Evolutionary conservation across 257 asterid species (phyloP).

Genomic region (Capsicum chinense): DNA sequence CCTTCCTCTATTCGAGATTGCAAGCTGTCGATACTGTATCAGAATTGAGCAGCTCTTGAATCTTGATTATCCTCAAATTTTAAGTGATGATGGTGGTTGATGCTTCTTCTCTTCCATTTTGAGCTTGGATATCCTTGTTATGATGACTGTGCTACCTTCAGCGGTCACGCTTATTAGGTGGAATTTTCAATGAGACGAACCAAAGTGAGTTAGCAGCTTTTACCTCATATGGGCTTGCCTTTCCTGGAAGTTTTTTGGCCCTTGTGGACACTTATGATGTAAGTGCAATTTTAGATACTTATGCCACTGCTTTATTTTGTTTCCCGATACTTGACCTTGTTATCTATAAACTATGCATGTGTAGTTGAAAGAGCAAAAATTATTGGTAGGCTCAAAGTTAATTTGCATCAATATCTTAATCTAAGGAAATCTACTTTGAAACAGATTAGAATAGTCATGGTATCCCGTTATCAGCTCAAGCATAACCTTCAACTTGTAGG

Average conservation of each 20-base stretch:
- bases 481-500: slow-evolving; percentile 1
- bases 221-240: slow-evolving; percentile 85
- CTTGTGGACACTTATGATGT: slow-evolving; percentile 97
- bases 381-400: neutral
- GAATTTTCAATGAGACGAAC: slow-evolving; percentile 80
- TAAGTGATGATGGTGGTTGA: slow-evolving; percentile 25
- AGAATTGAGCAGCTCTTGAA: neutral
- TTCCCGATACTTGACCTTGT: neutral
- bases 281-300: slow-evolving; percentile 41
- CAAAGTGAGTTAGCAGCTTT: slow-evolving; percentile 93
- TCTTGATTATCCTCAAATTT: neutral
- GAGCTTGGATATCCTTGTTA: slow-evolving; percentile 27
- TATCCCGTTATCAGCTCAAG: slow-evolving; percentile 1
- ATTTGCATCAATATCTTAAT: neutral
- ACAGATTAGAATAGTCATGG: neutral
- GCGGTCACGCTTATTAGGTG: slow-evolving; percentile 60
- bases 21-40: neutral
- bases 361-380: neutral
- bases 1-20: neutral
- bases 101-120: slow-evolving; percentile 17
- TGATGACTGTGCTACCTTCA: slow-evolving; percentile 37
- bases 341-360: neutral
- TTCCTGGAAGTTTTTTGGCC: slow-evolving; percentile 80
- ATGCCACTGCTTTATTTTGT: neutral
- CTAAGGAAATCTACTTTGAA: neutral